Conservation (phyloP, 1,139 yeast species). For the Ogataea hybrid region DNA sequence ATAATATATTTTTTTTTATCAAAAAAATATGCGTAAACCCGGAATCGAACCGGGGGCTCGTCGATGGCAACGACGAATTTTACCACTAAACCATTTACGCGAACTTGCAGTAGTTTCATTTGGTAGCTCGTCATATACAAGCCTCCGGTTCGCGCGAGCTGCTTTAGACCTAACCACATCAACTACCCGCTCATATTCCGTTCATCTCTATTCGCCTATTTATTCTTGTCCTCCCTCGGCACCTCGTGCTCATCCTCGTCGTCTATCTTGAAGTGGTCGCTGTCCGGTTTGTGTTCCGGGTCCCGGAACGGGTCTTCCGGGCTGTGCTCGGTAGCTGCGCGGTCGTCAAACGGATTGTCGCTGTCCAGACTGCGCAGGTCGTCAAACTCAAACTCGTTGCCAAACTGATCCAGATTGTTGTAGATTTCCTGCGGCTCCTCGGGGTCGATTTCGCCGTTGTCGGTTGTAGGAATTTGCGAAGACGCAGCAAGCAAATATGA, state of each 20-base stretch:
- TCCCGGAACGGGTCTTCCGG: conserved; percentile 30
- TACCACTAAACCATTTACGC: conserved; percentile 27
- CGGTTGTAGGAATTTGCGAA: conserved; percentile 85
- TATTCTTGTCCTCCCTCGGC: conserved; percentile 6
- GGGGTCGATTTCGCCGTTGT: conserved; percentile 62
- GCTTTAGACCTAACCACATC: too few species aligned
- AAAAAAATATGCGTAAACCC: conserved; percentile 27
- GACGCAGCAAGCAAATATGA: conserved; percentile 94
- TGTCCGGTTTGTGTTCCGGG: conserved; percentile 18
- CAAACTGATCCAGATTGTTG: conserved; percentile 30
- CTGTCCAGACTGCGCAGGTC: conserved; percentile 63
- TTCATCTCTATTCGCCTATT: neutral
- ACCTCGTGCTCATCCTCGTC: conserved; percentile 29
- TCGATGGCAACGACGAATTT: conserved; percentile 28
- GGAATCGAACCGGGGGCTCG: conserved; percentile 29
- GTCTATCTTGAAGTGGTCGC: conserved; percentile 26
- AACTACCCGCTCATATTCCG: too few species aligned
- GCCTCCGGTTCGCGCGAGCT: too few species aligned
- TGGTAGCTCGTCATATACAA: too few species aligned
- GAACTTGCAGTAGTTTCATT: neutral
- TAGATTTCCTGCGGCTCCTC: conserved; percentile 51
- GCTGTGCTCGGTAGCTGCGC: conserved; percentile 1
- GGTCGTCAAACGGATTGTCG: conserved; percentile 31
- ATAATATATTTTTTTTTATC: too few species aligned
- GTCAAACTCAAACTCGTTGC: conserved; percentile 67